Percentiles rank a stretch among this genome's conserved stretches.
These are phyloP conservation scores for Tylopilus sp. DNA, from an alignment of 768 basidiomycete genomes.

Conservation along the genomic window DNA sequence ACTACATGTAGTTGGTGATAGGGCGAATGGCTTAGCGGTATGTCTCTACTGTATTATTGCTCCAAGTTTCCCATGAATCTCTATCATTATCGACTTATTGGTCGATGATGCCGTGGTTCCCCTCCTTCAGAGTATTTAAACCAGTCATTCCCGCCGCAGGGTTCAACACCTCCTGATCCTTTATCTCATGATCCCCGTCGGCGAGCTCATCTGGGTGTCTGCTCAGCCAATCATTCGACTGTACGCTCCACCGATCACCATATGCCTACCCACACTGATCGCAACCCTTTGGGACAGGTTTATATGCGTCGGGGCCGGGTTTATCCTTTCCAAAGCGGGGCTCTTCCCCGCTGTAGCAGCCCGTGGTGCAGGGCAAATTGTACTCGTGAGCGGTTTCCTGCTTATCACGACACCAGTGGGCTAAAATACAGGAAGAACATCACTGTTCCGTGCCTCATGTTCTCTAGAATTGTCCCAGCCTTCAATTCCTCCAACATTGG, in stretches of 20 bases:
- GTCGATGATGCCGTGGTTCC: neutral
- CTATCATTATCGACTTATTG: neutral
- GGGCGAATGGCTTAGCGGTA: too few species aligned
- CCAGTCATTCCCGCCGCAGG: neutral
- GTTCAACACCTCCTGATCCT: neutral
- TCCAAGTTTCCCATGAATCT: neutral
- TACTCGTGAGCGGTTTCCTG: constrained; percentile 38
- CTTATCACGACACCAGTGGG: neutral
- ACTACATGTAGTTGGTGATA: neutral
- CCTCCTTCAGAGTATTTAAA: constrained; percentile 4
- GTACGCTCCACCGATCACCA: constrained; percentile 34
- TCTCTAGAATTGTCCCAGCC: constrained; percentile 69
- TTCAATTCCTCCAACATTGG: constrained; percentile 55
- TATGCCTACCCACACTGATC: neutral
- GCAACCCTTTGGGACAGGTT: constrained; percentile 35
- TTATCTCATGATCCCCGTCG: constrained; percentile 28
- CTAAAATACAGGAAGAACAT: constrained; percentile 41
- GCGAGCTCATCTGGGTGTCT: constrained; percentile 61
- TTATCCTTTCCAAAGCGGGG: constrained; percentile 55
- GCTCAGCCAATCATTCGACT: constrained; percentile 56
- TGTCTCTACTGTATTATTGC: neutral
- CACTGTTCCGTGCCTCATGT: constrained; percentile 59
- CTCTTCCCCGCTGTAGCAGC: constrained; percentile 59
- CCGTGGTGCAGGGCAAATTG: constrained; percentile 55
- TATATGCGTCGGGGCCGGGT: constrained; percentile 52